Evolutionary conservation across 129 eudicot species (phyloP).

Genomic region (Saposhnikovia divaricata): DNA sequence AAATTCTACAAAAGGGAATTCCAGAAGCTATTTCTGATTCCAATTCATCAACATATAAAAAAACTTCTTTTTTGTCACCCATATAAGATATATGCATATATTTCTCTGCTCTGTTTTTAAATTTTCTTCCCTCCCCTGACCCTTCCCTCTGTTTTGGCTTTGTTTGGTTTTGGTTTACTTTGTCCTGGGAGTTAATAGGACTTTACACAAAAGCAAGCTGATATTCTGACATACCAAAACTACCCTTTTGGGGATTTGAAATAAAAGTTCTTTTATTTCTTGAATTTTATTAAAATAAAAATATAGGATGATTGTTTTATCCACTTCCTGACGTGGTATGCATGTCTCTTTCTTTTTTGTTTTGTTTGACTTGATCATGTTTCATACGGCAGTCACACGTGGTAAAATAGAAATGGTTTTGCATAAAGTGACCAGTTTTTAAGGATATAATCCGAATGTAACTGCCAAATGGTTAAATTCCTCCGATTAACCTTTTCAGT

Average conservation of each 20-base stretch:
- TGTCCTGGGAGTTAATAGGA: neutral
- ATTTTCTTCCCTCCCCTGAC: neutral
- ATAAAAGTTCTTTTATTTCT: neutral
- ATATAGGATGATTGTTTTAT: neutral
- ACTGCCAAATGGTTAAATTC: neutral
- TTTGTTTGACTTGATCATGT: neutral
- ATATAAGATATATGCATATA: neutral
- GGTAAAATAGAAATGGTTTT: neutral
- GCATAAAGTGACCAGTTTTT: neutral
- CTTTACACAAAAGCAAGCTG: neutral
- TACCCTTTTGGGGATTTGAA: neutral
- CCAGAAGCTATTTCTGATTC: slow-evolving; percentile 24
- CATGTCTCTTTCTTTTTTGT: neutral
- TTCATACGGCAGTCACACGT: neutral
- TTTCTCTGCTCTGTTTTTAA: slow-evolving; percentile 3
- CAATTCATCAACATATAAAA: slow-evolving; percentile 40
- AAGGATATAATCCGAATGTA: neutral
- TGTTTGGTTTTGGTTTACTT: slow-evolving; percentile 19
- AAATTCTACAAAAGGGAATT: slow-evolving; percentile 55
- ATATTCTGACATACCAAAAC: neutral
- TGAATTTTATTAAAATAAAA: too few relatives aligned
- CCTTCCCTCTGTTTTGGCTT: neutral
- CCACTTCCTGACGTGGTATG: slow-evolving; percentile 5
- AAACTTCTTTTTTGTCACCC: slow-evolving; percentile 23
- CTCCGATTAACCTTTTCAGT: neutral